Conservation (phyloP, 2,329 filamentous ascomycete genomes). For the Chaetomium sp. region DNA sequence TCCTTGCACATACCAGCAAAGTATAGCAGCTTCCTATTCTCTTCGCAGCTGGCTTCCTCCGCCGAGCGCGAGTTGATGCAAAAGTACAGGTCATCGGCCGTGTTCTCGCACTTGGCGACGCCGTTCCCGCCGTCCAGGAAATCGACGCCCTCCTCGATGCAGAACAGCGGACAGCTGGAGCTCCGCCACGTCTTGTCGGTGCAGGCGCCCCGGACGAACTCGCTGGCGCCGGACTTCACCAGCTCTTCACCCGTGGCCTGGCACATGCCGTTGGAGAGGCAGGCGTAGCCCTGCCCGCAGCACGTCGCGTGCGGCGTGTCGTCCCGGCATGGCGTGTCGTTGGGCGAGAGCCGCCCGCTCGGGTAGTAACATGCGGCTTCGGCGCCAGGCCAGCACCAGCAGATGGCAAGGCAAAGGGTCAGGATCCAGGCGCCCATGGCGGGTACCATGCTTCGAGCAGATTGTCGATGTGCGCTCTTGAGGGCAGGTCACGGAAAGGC, state of each 20-base stretch:
- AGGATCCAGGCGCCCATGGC: not conserved
- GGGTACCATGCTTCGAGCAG: not conserved
- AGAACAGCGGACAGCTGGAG: constrained; percentile 41
- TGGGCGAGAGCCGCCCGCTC: constrained; percentile 35
- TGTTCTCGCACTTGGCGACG: constrained; percentile 30
- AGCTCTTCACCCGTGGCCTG: constrained; percentile 36
- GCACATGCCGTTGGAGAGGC: constrained; percentile 42
- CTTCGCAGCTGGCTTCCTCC: constrained; percentile 13
- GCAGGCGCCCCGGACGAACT: constrained; percentile 41
- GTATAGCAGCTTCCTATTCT: constrained; percentile 30
- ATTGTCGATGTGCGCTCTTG: not conserved
- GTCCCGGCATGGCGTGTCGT: constrained; percentile 40
- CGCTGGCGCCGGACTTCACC: constrained; percentile 30
- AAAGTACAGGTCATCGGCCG: constrained; percentile 33
- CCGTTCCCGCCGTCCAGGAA: constrained; percentile 19
- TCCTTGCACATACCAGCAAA: constrained; percentile 26
- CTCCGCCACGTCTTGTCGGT: constrained; percentile 41
- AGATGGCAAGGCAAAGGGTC: not conserved
- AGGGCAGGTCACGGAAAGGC: not conserved
- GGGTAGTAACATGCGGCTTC: constrained; percentile 39
- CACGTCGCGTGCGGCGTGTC: constrained; percentile 38
- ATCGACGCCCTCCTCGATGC: constrained; percentile 36
- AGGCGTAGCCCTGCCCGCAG: constrained; percentile 44
- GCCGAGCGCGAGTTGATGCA: constrained; percentile 32
- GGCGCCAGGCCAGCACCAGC: not conserved